Evolutionary conservation across 306 rosid genomes (phyloP), one percentile per base, ranked within the genome.

Genomic region (Lagenaria siceraria): DNA sequence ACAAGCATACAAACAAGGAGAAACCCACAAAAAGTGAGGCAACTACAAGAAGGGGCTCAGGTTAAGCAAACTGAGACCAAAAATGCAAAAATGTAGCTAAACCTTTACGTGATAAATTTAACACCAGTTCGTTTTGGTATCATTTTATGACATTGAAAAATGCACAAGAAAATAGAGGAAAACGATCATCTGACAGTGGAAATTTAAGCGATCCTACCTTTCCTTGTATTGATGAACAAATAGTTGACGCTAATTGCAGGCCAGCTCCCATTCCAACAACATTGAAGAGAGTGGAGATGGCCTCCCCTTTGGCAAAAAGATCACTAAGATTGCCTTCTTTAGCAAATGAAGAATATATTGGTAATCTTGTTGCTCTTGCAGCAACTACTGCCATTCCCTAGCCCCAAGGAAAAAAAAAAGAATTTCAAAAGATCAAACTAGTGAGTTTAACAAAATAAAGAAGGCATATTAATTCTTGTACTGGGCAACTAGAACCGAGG

Each of bases 321-420:
- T 95, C 99, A 74, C 99, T 95, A 69, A 95, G 97, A 88, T 95
- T 95, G 80, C 99, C 97, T 85, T 95, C 99, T 89, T 89, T 95
- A 18, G 97, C 97, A 82, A 92, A 95, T 52, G 99, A 87, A 40
- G 99, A 95, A 89, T 95, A 95, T 84, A 95, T 95, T n/a, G 99
- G 99, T 83, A 95, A 87, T 78, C 99, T 87, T 53, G 99, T 95
- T 68, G 99, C 99, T 84, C 97, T 92, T 35, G 99, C 99, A 33
- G 99, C 99, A 84, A 92, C 99, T 74, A 92, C 91, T 48, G 97
- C 99, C 93, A 95, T 92, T 52, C 99, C 99, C 97, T 95, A 81
- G 83, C 69, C 82, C 40, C 80, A 73, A 66, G 79, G 46, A 48
- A 25, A 60, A 53, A 77, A 17, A 53, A 51, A 72, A 65, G 48